These are phyloP conservation scores for Aspergillus sp. DNA, from an alignment of 2,329 filamentous ascomycete genomes.

Conservation along the genomic window DNA sequence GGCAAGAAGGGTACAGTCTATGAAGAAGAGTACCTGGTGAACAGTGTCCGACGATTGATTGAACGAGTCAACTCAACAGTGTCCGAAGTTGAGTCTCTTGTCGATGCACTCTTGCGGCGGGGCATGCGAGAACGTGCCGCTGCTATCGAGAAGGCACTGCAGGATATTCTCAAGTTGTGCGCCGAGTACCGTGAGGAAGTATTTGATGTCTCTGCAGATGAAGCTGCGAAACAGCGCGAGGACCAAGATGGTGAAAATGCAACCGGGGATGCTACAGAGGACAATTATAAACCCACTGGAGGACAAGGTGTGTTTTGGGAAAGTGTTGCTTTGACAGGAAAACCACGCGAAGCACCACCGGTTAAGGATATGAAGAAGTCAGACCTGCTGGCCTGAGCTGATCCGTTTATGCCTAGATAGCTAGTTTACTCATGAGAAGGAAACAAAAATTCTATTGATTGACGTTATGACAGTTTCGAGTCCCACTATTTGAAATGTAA, in stretches of 20 bases:
- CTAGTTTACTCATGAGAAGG: no score
- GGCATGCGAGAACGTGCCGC: slow-evolving; percentile 83
- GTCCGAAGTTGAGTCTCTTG: slow-evolving; percentile 67
- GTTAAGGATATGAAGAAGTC: slow-evolving; percentile 45
- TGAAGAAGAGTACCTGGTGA: slow-evolving; percentile 94
- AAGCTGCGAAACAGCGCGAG: slow-evolving; percentile 11
- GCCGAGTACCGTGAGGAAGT: slow-evolving; percentile 64
- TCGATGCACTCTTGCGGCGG: slow-evolving; percentile 71
- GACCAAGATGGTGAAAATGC: slow-evolving; percentile 17
- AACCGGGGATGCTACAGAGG: slow-evolving; percentile 10
- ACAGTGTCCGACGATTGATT: slow-evolving; percentile 75
- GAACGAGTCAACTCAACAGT: slow-evolving; percentile 72
- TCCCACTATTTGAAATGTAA: no score
- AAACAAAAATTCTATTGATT: no score
- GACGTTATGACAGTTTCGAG: no score
- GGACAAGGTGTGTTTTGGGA: slow-evolving; percentile 37
- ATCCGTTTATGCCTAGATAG: no score
- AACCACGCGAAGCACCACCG: slow-evolving; percentile 43
- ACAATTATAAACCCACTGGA: slow-evolving; percentile 14
- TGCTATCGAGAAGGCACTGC: slow-evolving; percentile 69
- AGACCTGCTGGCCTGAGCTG: slow-evolving; percentile 28
- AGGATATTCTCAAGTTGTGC: slow-evolving; percentile 70
- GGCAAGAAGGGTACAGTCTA: slow-evolving; percentile 97
- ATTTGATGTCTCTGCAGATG: slow-evolving; percentile 44
- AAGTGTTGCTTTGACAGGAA: slow-evolving; percentile 33